Percentiles rank a stretch among this genome's conserved stretches.
Evolutionary conservation across 768 basidiomycete species (phyloP).

Genomic region (Agaricus sinodeliciosus): DNA sequence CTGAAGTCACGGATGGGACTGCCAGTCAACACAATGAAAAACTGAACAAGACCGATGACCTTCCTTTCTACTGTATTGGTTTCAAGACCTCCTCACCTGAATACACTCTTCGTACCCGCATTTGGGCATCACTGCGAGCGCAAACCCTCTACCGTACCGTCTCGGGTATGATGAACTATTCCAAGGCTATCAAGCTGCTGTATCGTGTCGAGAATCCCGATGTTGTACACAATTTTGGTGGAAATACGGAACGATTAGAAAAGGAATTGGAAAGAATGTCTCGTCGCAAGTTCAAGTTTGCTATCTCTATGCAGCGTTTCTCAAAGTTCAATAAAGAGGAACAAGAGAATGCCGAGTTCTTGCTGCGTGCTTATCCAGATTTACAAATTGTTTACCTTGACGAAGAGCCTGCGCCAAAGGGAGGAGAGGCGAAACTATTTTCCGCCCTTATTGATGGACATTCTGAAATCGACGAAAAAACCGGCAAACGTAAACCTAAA

Average conservation of each 20-base stretch:
- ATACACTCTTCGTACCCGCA: slow-evolving; percentile 96
- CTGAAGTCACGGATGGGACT: slow-evolving; percentile 50
- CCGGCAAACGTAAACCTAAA: slow-evolving; percentile 90
- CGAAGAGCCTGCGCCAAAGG: slow-evolving; percentile 85
- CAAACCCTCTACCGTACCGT: slow-evolving; percentile 98
- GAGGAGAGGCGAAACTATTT: slow-evolving; percentile 85
- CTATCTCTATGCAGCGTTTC: slow-evolving; percentile 98
- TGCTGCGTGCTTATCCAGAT: slow-evolving; percentile 96
- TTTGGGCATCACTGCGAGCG: slow-evolving; percentile 97
- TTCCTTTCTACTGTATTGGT: slow-evolving; percentile 98
- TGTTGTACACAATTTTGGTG: slow-evolving; percentile 92
- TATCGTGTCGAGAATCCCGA: slow-evolving; percentile 99
- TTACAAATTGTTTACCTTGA: slow-evolving; percentile 97
- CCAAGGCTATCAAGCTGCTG: slow-evolving; percentile 97
- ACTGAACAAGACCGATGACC: slow-evolving; percentile 72
- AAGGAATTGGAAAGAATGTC: slow-evolving; percentile 96
- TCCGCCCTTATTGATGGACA: slow-evolving; percentile 96
- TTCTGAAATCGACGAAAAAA: slow-evolving; percentile 86
- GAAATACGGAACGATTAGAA: slow-evolving; percentile 94
- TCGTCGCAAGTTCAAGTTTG: slow-evolving; percentile 95
- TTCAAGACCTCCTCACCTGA: slow-evolving; percentile 99
- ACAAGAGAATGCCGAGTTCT: slow-evolving; percentile 95
- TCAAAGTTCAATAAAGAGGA: slow-evolving; percentile 99
- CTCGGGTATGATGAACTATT: slow-evolving; percentile 99
- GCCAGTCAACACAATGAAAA: slow-evolving; percentile 65